Conservation (phyloP, 148 eudicot genomes). For the Linanthus parryae region DNA sequence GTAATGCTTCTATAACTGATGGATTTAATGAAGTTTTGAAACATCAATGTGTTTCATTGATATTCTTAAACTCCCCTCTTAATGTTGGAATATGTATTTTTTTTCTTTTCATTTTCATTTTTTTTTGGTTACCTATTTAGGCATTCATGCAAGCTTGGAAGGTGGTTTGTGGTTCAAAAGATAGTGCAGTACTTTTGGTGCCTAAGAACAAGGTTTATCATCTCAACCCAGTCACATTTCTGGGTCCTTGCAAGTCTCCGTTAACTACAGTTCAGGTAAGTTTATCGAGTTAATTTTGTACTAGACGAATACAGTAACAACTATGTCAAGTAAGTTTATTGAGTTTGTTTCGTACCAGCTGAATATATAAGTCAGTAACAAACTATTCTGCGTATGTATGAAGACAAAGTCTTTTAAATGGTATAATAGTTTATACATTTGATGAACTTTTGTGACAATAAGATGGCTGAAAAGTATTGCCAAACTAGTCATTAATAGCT, state of each 20-base stretch:
- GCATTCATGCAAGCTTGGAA: conserved; percentile 75
- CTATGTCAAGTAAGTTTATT: conserved; percentile 35
- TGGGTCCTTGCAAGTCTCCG: conserved; percentile 62
- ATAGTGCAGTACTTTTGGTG: conserved; percentile 44
- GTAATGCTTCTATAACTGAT: not conserved
- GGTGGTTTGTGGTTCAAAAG: conserved; percentile 43
- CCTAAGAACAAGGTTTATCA: conserved; percentile 46
- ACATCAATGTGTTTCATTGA: too few species aligned
- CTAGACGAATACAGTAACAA: too few species aligned
- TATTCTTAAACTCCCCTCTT: too few species aligned
- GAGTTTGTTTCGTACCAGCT: not conserved
- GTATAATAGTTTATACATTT: too few species aligned
- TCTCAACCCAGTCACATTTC: conserved; percentile 57
- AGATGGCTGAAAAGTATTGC: too few species aligned
- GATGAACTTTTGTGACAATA: too few species aligned
- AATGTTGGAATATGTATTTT: too few species aligned
- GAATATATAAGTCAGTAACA: too few species aligned
- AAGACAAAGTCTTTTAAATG: not conserved
- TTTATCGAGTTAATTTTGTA: not conserved
- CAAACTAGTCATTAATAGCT: too few species aligned
- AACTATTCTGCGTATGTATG: not conserved
- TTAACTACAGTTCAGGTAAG: conserved; percentile 44
- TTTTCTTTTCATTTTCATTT: too few species aligned
- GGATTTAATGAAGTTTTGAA: not conserved
- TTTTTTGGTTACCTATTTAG: conserved; percentile 17